Evolutionary conservation across 352 stramenopile genomes (phyloP).

Genomic region (Phytophthora cactorum): DNA sequence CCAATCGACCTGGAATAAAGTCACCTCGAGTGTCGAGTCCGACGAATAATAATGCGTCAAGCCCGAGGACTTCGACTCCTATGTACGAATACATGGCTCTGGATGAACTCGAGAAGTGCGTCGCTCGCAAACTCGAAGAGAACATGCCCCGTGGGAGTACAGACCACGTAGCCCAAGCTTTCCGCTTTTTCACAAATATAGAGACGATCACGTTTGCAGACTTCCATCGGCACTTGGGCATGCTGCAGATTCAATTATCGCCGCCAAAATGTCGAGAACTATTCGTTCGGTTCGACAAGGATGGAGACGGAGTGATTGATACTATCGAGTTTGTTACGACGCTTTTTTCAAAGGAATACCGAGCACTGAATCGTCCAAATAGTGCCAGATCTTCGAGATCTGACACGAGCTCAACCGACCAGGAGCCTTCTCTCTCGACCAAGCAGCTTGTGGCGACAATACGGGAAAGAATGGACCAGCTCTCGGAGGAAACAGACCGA

Average conservation of each 20-base stretch:
- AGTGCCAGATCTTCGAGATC: constrained; percentile 32
- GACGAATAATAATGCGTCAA: constrained; percentile 12
- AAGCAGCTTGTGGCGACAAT: constrained; percentile 65
- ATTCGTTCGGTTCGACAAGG: constrained; percentile 69
- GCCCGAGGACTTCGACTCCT: constrained; percentile 27
- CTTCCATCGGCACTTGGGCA: constrained; percentile 58
- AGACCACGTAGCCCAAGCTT: constrained; percentile 63
- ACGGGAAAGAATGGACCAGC: constrained; percentile 68
- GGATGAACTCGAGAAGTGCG: constrained; percentile 57
- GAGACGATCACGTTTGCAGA: constrained; percentile 68
- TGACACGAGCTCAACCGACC: constrained; percentile 19
- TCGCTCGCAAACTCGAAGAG: constrained; percentile 69
- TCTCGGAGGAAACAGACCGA: constrained; percentile 70
- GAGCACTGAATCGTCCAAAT: constrained; percentile 18
- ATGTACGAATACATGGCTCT: constrained; percentile 63
- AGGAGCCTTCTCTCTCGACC: constrained; percentile 53
- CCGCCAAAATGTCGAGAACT: constrained; percentile 58
- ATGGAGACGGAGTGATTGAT: constrained; percentile 68
- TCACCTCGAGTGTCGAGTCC: constrained; percentile 5
- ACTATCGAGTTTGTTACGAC: constrained; percentile 66
- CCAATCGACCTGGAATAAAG: background rate
- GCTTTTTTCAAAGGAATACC: constrained; percentile 57
- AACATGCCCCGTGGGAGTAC: constrained; percentile 52
- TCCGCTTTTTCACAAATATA: constrained; percentile 71
- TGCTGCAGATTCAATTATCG: constrained; percentile 70